phyloP scores from a whole-genome alignment of 2,329 filamentous ascomycete species.

The Talaromyces sp. region DNA sequence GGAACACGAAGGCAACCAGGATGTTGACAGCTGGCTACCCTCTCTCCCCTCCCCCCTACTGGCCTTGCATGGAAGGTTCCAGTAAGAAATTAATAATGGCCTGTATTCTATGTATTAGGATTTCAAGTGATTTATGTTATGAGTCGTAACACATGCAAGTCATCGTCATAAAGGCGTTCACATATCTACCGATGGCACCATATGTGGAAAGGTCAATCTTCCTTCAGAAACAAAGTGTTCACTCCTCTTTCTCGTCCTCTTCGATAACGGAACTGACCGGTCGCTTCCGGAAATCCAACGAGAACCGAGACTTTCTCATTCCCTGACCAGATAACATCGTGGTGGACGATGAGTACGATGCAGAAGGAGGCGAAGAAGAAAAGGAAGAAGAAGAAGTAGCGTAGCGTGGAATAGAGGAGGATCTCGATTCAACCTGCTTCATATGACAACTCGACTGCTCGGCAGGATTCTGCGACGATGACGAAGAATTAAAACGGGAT shows the following conservation, averaged over 20 bases:
- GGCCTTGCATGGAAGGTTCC: too few relatives aligned
- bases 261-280: constrained; percentile 9
- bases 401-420: background rate
- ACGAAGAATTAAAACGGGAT: background rate
- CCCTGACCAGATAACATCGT: background rate
- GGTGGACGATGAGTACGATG: background rate
- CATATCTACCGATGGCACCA: background rate
- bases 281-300: constrained; percentile 6
- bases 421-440: background rate
- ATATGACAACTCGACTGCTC: background rate
- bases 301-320: background rate
- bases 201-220: background rate
- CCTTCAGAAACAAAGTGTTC: background rate
- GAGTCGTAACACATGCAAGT: background rate
- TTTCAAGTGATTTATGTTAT: background rate
- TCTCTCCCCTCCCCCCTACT: too few relatives aligned
- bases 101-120: too few relatives aligned
- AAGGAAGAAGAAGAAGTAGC: background rate
- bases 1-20: too few relatives aligned
- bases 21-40: too few relatives aligned
- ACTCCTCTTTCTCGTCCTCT: constrained; percentile 8
- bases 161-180: background rate
- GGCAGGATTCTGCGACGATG: background rate
- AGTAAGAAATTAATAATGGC: too few relatives aligned
- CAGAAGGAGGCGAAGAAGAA: background rate